Conservation (phyloP, 2,329 filamentous ascomycete species). For the Macroventuria anomochaeta region DNA sequence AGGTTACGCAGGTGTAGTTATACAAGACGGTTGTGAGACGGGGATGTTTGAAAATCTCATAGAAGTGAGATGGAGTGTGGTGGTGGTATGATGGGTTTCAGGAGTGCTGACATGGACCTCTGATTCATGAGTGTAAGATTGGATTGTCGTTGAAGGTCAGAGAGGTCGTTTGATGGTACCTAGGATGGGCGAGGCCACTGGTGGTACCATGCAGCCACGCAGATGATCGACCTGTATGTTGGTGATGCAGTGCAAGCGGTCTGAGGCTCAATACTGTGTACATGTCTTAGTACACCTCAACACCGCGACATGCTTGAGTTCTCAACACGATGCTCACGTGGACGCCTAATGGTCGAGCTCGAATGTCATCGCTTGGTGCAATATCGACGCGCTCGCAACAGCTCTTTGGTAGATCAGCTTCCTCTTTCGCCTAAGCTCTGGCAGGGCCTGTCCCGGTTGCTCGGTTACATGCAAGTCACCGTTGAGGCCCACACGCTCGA, state of each 20-base stretch:
- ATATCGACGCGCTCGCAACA: constrained; percentile 22
- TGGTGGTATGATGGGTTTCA: neutral
- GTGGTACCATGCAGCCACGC: constrained; percentile 17
- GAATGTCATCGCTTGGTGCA: neutral
- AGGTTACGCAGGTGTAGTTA: constrained; percentile 14
- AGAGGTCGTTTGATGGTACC: constrained; percentile 7
- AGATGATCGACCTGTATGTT: constrained; percentile 14
- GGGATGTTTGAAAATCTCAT: neutral
- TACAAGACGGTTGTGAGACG: constrained; percentile 9
- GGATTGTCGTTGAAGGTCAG: neutral
- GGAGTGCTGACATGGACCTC: neutral
- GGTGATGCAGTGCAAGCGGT: constrained; percentile 2
- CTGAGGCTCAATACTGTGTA: constrained; percentile 6
- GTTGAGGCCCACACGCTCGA: constrained; percentile 32
- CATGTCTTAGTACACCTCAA: neutral
- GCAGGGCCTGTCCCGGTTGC: constrained; percentile 32
- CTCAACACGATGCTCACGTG: neutral
- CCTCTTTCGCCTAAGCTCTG: constrained; percentile 21
- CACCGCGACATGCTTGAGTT: neutral
- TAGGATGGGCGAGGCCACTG: constrained; percentile 13
- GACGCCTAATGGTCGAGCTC: neutral
- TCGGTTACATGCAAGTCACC: constrained; percentile 37
- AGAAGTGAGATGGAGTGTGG: neutral
- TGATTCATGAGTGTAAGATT: constrained; percentile 3
- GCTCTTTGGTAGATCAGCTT: constrained; percentile 26